Conservation (phyloP, 1,284 basidiomycete species). For the Ganoderma leucocontextum region DNA sequence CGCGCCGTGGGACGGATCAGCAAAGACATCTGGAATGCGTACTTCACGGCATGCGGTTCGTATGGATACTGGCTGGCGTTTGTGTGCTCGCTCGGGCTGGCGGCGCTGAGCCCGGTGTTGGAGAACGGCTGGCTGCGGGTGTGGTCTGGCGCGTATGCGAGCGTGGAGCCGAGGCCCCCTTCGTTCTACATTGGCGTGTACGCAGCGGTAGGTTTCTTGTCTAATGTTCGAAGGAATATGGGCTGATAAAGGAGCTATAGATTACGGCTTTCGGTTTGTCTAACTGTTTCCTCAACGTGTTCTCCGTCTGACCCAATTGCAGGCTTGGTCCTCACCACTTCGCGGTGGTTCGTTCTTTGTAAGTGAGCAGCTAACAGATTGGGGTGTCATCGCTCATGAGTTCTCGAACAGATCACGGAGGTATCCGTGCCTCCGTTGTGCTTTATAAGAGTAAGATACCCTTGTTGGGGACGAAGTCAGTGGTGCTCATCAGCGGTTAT, state of each 20-base stretch:
- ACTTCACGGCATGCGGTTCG: conserved; percentile 77
- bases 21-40: conserved; percentile 82
- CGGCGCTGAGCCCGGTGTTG: conserved; percentile 77
- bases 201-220: conserved; percentile 56
- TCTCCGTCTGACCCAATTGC: background rate
- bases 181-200: conserved; percentile 84
- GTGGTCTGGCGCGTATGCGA: conserved; percentile 67
- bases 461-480: conserved; percentile 18
- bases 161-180: conserved; percentile 55
- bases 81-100: conserved; percentile 61
- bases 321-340: conserved; percentile 72
- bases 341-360: conserved; percentile 76
- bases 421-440: conserved; percentile 72
- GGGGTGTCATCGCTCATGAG: background rate
- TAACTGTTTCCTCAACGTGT: conserved; percentile 9
- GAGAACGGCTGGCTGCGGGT: conserved; percentile 87
- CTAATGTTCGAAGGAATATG: conserved; percentile 5
- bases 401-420: conserved; percentile 61
- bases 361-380: conserved; percentile 33
- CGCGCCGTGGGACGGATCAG: conserved; percentile 86
- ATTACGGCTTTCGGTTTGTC: conserved; percentile 28
- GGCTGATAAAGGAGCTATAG: conserved; percentile 4
- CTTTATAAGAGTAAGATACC: conserved; percentile 70
- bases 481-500: conserved; percentile 15
- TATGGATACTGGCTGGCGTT: conserved; percentile 80